A percentile compares a stretch with the other conserved stretches of the same genome.
Conservation (phyloP, 2,329 filamentous ascomycete species). For the Furcasterigmium furcatum region DNA sequence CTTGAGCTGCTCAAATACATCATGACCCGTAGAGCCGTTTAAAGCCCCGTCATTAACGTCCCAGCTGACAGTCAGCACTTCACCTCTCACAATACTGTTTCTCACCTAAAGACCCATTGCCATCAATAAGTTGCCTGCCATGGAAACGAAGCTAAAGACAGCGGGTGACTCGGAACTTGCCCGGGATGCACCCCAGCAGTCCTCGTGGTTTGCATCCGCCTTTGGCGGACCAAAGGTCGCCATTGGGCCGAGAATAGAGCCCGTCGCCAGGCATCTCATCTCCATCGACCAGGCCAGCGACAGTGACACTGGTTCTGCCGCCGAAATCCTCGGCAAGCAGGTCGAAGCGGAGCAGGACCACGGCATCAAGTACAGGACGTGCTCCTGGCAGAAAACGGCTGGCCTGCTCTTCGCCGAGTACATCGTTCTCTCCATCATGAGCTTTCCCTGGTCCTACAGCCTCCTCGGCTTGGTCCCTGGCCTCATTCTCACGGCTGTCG, state of each 20-base stretch:
- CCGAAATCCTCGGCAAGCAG: conserved; percentile 59
- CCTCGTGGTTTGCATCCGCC: not conserved
- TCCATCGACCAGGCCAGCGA: conserved; percentile 27
- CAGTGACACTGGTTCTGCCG: conserved; percentile 38
- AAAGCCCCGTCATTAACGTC: not conserved
- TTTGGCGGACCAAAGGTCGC: conserved; percentile 36
- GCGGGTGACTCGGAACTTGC: not conserved
- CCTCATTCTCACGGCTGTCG: conserved; percentile 75
- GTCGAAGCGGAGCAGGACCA: conserved; percentile 73
- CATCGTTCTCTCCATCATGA: conserved; percentile 76
- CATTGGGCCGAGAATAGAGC: conserved; percentile 52
- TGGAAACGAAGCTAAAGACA: not conserved
- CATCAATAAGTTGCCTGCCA: not conserved
- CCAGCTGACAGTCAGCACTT: not conserved
- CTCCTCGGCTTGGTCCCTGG: conserved; percentile 81
- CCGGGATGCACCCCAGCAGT: not conserved
- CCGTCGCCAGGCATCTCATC: conserved; percentile 30
- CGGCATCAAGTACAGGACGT: conserved; percentile 87
- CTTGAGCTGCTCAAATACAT: not conserved
- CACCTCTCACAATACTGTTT: too few relatives aligned
- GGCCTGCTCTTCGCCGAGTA: conserved; percentile 92
- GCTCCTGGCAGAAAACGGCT: conserved; percentile 93
- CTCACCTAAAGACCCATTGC: too few relatives aligned
- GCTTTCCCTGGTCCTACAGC: conserved; percentile 91
- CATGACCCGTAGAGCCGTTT: not conserved